Conservation (phyloP, 1,284 basidiomycete genomes). For the Leccinum subrobustum region DNA sequence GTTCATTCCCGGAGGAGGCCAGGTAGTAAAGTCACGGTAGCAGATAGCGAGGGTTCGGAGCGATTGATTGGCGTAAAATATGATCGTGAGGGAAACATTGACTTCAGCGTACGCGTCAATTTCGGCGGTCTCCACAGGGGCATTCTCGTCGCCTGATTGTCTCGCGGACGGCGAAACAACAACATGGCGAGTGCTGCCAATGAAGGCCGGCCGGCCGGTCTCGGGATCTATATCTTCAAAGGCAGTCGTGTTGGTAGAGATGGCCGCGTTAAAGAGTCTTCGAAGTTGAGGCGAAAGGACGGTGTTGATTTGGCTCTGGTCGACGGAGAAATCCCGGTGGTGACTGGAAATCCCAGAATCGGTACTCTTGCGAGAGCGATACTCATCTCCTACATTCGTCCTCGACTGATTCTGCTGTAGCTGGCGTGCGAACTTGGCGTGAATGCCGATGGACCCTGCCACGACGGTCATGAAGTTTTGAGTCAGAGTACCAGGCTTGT, state of each 20-base stretch:
- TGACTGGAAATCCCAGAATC: conserved; percentile 42
- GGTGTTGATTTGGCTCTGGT: conserved; percentile 68
- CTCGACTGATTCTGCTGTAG: conserved; percentile 76
- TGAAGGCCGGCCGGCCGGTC: conserved; percentile 54
- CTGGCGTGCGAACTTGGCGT: conserved; percentile 88
- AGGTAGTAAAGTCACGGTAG: conserved; percentile 84
- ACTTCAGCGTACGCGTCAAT: conserved; percentile 68
- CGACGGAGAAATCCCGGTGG: conserved; percentile 79
- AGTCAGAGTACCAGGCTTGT: conserved; percentile 94
- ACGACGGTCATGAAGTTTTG: conserved; percentile 96
- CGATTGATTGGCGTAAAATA: conserved; percentile 93
- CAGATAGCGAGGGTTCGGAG: conserved; percentile 92
- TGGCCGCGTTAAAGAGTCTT: conserved; percentile 80
- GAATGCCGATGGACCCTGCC: conserved; percentile 90
- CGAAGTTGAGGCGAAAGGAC: conserved; percentile 64
- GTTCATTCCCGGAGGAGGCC: conserved; percentile 70
- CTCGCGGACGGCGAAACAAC: conserved; percentile 51
- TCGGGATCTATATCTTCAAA: conserved; percentile 83
- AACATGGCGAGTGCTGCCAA: conserved; percentile 75
- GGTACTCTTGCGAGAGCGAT: conserved; percentile 36
- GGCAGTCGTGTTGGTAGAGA: conserved; percentile 94
- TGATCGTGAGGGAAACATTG: conserved; percentile 89
- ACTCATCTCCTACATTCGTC: conserved; percentile 69
- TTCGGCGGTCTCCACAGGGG: conserved; percentile 52
- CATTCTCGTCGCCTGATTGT: conserved; percentile 25